phyloP scores from a whole-genome alignment of 345 rosid genomes.

The Citrus trifoliata region DNA sequence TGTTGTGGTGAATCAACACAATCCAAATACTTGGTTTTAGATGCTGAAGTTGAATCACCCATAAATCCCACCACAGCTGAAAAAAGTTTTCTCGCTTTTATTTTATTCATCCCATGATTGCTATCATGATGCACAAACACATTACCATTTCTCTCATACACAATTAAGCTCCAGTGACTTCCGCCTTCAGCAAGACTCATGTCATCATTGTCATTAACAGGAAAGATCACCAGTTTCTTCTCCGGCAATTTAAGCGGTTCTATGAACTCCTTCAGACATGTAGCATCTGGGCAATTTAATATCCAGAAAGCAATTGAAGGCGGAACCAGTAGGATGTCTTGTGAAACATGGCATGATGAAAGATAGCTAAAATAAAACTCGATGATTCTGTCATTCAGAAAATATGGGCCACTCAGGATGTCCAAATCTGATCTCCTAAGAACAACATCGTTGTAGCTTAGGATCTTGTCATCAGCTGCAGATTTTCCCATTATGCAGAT shows the following conservation, averaged over 20 bases:
- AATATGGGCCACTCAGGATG: slow-evolving; percentile 52
- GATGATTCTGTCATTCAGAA: slow-evolving; percentile 68
- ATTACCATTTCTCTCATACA: slow-evolving; percentile 45
- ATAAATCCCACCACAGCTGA: slow-evolving; percentile 40
- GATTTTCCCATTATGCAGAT: slow-evolving; percentile 42
- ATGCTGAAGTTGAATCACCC: slow-evolving; percentile 16
- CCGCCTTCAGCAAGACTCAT: slow-evolving; percentile 76
- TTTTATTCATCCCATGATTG: slow-evolving; percentile 36
- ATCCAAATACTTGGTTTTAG: slow-evolving; percentile 39
- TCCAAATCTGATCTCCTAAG: slow-evolving; percentile 75
- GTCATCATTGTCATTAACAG: slow-evolving; percentile 65
- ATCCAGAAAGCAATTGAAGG: slow-evolving; percentile 90
- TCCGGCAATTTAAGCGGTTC: slow-evolving; percentile 50
- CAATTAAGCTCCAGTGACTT: slow-evolving; percentile 82
- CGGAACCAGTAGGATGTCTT: slow-evolving; percentile 55
- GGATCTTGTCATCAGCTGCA: slow-evolving; percentile 65
- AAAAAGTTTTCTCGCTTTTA: slow-evolving; percentile 41
- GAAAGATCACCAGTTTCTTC: slow-evolving; percentile 58
- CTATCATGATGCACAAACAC: slow-evolving; percentile 81
- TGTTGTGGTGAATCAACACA: slow-evolving; percentile 60
- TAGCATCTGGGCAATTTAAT: slow-evolving; percentile 54
- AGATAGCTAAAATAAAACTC: slow-evolving; percentile 82
- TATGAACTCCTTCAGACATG: slow-evolving; percentile 49
- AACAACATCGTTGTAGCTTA: slow-evolving; percentile 76
- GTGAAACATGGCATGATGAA: slow-evolving; percentile 41